A percentile compares a stretch with the other conserved stretches of the same genome.
These are phyloP conservation scores for Fusarium sarcochroum DNA, from an alignment of 2,329 filamentous ascomycete species.

Conservation along the genomic window DNA sequence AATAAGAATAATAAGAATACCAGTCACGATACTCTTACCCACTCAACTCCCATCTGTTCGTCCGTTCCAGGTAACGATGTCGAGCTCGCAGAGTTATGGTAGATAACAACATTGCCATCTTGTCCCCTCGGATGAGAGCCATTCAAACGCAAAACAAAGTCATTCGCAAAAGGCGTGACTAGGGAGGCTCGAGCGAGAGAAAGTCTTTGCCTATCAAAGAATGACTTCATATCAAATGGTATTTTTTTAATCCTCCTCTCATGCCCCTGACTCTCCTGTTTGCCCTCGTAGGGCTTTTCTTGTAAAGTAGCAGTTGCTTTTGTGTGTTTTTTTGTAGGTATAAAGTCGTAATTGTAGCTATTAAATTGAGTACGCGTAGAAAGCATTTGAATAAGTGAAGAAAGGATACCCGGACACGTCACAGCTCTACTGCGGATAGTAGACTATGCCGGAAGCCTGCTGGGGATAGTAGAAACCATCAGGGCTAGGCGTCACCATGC, in stretches of 20 bases:
- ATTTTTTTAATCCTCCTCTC: constrained; percentile 7
- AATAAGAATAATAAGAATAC: constrained; percentile 35
- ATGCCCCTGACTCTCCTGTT: constrained; percentile 6
- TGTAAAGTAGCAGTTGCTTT: constrained; percentile 44
- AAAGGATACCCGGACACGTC: constrained; percentile 39
- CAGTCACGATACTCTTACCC: constrained; percentile 36
- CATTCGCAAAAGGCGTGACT: constrained; percentile 1
- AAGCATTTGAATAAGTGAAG: constrained; percentile 44
- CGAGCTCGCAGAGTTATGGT: constrained; percentile 29
- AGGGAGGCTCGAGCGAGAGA: neutral
- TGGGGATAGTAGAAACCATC: constrained; percentile 80
- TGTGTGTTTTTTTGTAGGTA: constrained; percentile 47
- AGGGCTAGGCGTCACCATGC: constrained; percentile 81
- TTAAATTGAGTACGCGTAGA: constrained; percentile 52
- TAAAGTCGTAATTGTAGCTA: constrained; percentile 49
- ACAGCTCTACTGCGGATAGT: constrained; percentile 70
- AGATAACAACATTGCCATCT: constrained; percentile 37
- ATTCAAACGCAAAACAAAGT: constrained; percentile 31
- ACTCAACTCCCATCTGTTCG: constrained; percentile 36
- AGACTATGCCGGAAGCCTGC: constrained; percentile 68
- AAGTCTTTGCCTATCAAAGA: neutral
- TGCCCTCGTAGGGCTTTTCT: constrained; percentile 31
- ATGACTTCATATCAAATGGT: constrained; percentile 17
- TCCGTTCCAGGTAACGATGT: constrained; percentile 42
- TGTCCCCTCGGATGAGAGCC: constrained; percentile 14